Percentiles rank a stretch among this genome's conserved stretches.
Evolutionary conservation across 371 early-diverging fungal genomes (phyloP).

Genomic region (Mucor plumbeus): DNA sequence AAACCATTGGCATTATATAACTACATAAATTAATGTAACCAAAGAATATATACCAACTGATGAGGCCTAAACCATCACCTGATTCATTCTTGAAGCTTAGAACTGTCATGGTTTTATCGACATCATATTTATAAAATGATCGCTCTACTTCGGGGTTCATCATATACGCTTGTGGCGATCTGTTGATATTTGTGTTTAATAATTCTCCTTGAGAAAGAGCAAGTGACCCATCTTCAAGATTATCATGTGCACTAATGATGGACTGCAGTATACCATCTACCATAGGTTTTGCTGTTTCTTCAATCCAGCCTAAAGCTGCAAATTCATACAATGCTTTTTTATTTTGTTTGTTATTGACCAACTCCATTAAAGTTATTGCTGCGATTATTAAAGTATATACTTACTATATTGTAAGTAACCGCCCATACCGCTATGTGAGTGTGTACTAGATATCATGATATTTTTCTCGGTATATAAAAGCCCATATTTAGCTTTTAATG

Average conservation of each 20-base stretch:
- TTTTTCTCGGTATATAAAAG: slow-evolving; percentile 49
- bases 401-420: slow-evolving; percentile 55
- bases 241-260: slow-evolving; percentile 59
- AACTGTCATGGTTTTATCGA: slow-evolving; percentile 58
- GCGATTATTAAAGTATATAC: not conserved
- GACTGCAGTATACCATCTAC: slow-evolving; percentile 60
- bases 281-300: slow-evolving; percentile 56
- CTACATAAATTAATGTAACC: too few species aligned
- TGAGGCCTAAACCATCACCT: slow-evolving; percentile 37
- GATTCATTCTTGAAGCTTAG: slow-evolving; percentile 40
- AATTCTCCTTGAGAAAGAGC: slow-evolving; percentile 44
- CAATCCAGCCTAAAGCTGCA: slow-evolving; percentile 46
- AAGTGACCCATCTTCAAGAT: slow-evolving; percentile 44
- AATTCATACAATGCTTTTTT: slow-evolving; percentile 42
- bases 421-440: slow-evolving; percentile 64
- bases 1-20: too few species aligned
- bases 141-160: slow-evolving; percentile 62
- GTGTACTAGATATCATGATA: slow-evolving; percentile 69
- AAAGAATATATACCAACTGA: slow-evolving; percentile 36
- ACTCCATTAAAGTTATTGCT: too few species aligned
- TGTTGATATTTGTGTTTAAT: slow-evolving; percentile 58
- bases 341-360: too few species aligned
- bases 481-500: slow-evolving; percentile 32
- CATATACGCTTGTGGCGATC: slow-evolving; percentile 62
- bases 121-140: slow-evolving; percentile 53